Evolutionary conservation across 78 protist genomes (phyloP), one percentile per base, ranked within the genome.

Genomic region (Dictyostelium brefeldianum): DNA sequence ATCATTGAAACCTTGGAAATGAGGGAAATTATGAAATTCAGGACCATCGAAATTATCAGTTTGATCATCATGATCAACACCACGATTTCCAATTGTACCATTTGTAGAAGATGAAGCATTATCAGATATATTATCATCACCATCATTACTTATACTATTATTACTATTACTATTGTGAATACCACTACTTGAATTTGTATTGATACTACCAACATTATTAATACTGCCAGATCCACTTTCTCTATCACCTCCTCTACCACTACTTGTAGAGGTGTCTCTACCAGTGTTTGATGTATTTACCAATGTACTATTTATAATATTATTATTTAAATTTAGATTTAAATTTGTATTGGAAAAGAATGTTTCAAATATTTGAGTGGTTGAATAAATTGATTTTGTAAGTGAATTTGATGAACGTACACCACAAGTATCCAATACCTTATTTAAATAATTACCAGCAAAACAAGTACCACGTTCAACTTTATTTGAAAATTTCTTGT

Each of bases 1-100:
- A 87, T 87, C 93, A 64, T 62, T 87, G 51, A 87, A 87, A 18
- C 93, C 93, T 87, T 87, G 93, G 93, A 87, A 87, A 64, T 87
- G 83, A n/a, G 93, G 93, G 79, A 87, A 87, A 51, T 87, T 77
- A 47, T 87, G 93, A 43, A 87, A 87, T 20, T 87, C 93, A 5
- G 83, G 41, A 17, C 31, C 56, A 74, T 87, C 84, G 36, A 87
- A 87, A 62, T 87, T 84, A 29, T 87, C 93, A 2, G 73, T 22
- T 22, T 67, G 17, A 18, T 22, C 84, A 2, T 74, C 43, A 17
- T 62, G 93, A 25, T 62, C 70, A 36, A 36, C 43, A 36, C 43
- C 43, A 62, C 70, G 70, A 62, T 62, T 62, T 22, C 27, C 27
- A n/a, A 67, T 67, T 31, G 75, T 67, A 47, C 74, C 81, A 48